These are phyloP conservation scores for Coriolopsis trogii DNA, from an alignment of 1,284 basidiomycete genomes.

Conservation along the genomic window DNA sequence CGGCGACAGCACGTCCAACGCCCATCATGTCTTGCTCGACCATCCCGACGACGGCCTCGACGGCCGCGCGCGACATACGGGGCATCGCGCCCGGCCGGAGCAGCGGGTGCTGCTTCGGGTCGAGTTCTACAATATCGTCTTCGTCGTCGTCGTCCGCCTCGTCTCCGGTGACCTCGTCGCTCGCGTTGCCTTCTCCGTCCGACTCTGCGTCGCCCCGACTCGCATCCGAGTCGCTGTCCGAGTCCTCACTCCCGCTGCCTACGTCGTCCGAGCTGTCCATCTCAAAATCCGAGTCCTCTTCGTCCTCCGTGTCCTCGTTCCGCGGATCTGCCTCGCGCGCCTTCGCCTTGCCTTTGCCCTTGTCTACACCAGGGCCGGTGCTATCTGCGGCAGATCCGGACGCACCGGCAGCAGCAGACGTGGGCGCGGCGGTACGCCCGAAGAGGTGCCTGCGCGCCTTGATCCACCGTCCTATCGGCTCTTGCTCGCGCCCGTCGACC, in stretches of 20 bases:
- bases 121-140: constrained; percentile 45
- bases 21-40: constrained; percentile 44
- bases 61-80: constrained; percentile 60
- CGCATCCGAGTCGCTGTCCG: constrained; percentile 31
- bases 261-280: constrained; percentile 31
- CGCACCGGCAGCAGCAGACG: constrained; percentile 5
- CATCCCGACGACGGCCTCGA: constrained; percentile 66
- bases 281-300: constrained; percentile 56
- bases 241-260: constrained; percentile 29
- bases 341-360: constrained; percentile 24
- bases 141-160: constrained; percentile 30
- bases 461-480: constrained; percentile 67
- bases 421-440: constrained; percentile 40
- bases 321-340: constrained; percentile 35
- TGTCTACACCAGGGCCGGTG: constrained; percentile 3
- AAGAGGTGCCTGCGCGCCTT: constrained; percentile 58
- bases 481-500: constrained; percentile 70
- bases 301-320: constrained; percentile 49
- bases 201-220: constrained; percentile 30
- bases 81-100: constrained; percentile 70
- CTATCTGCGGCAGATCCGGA: constrained; percentile 9
- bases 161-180: constrained; percentile 26
- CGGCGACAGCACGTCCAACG: background rate
- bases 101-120: constrained; percentile 61
- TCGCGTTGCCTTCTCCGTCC: constrained; percentile 23